phyloP scores from a whole-genome alignment of 441 rosid species.

The Viola pubescens region DNA sequence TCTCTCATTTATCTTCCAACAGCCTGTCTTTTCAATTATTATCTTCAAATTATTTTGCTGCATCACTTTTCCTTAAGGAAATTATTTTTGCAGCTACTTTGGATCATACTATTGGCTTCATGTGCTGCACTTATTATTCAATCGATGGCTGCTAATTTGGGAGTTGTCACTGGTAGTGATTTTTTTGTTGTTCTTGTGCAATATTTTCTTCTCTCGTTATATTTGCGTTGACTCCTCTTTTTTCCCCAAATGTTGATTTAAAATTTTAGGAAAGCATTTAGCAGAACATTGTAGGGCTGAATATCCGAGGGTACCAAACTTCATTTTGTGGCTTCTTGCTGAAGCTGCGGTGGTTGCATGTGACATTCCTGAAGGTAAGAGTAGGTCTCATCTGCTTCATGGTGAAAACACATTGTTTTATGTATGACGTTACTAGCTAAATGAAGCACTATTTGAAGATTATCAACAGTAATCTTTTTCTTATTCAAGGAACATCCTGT shows the following conservation, averaged over 20 bases:
- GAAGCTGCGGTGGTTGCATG: constrained; percentile 89
- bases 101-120: constrained; percentile 93
- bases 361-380: constrained; percentile 89
- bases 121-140: constrained; percentile 90
- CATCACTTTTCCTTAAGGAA: constrained; percentile 1
- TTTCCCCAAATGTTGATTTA: constrained; percentile 10
- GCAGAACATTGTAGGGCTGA: constrained; percentile 88
- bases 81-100: constrained; percentile 52
- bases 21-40: background rate
- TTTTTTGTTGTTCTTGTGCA: background rate
- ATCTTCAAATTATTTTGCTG: background rate
- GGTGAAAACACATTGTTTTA: background rate
- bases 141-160: constrained; percentile 89
- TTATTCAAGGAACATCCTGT: background rate
- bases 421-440: background rate
- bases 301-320: constrained; percentile 68
- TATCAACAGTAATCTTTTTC: background rate
- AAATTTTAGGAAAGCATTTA: constrained; percentile 68
- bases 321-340: constrained; percentile 80
- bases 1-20: background rate
- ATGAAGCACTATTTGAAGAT: background rate
- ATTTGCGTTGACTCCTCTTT: background rate
- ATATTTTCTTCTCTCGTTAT: constrained; percentile 1
- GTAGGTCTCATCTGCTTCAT: constrained; percentile 7
- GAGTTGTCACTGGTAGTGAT: constrained; percentile 71